A percentile compares a stretch with the other conserved stretches of the same genome.
Evolutionary conservation across 2,329 filamentous ascomycete species (phyloP).

Genomic region (Penicillium sp.): DNA sequence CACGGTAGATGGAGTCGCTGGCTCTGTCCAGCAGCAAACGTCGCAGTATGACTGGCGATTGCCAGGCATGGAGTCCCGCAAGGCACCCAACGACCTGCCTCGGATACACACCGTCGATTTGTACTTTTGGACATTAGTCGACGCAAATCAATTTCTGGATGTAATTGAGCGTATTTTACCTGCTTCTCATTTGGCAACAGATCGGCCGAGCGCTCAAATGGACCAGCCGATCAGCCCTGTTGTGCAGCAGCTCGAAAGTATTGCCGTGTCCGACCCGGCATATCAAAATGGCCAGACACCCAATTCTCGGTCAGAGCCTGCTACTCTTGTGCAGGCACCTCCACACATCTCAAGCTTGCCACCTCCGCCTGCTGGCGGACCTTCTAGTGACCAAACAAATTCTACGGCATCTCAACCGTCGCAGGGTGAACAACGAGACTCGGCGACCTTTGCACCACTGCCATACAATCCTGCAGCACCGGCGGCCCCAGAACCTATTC

Average conservation of each 20-base stretch:
- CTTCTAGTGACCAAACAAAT: constrained; percentile 12
- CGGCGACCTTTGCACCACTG: constrained; percentile 44
- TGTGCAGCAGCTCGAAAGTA: constrained; percentile 57
- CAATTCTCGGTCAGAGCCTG: constrained; percentile 31
- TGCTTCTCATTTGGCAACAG: constrained; percentile 43
- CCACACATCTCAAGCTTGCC: constrained; percentile 21
- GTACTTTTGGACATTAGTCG: constrained; percentile 59
- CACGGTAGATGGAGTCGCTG: constrained; percentile 43
- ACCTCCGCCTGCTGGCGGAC: constrained; percentile 22
- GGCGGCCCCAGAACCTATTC: constrained; percentile 59
- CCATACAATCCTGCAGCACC: constrained; percentile 63
- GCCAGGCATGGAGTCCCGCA: constrained; percentile 47
- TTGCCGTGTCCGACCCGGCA: constrained; percentile 51
- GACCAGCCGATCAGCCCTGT: constrained; percentile 50
- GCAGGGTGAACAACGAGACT: constrained; percentile 21
- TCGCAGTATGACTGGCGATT: constrained; percentile 52
- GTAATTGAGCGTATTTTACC: constrained; percentile 34
- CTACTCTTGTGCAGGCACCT: constrained; percentile 14
- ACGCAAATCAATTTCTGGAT: constrained; percentile 51
- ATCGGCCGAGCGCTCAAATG: constrained; percentile 38
- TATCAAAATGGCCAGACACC: constrained; percentile 42
- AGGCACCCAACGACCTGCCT: constrained; percentile 47
- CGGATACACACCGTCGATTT: constrained; percentile 57
- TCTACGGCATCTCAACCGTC: constrained; percentile 8
- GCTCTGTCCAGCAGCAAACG: constrained; percentile 17